Conservation (phyloP, 2,329 filamentous ascomycete genomes). For the Neurospora sp. region DNA sequence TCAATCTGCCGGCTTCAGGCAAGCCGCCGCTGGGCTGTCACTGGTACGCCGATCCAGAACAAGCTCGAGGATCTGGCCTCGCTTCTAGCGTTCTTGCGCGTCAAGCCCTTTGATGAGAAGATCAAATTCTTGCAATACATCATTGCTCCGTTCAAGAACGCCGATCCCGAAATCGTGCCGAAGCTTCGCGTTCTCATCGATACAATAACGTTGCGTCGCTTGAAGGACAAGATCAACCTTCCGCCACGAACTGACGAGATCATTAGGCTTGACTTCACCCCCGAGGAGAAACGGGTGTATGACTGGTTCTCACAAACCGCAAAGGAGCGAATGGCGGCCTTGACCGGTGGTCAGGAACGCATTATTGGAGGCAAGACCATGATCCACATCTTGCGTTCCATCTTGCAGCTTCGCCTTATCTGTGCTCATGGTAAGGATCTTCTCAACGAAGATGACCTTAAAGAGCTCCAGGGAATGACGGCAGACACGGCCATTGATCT, state of each 20-base stretch:
- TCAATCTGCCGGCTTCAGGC: slow-evolving; percentile 73
- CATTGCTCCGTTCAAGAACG: slow-evolving; percentile 75
- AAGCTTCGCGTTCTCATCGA: slow-evolving; percentile 85
- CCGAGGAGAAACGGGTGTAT: slow-evolving; percentile 68
- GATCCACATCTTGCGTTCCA: slow-evolving; percentile 85
- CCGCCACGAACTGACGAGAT: slow-evolving; percentile 65
- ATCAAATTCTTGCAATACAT: slow-evolving; percentile 71
- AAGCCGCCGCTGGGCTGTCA: slow-evolving; percentile 89
- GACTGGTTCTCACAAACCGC: slow-evolving; percentile 78
- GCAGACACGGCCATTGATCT: slow-evolving; percentile 80
- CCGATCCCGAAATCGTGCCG: slow-evolving; percentile 72
- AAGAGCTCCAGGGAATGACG: slow-evolving; percentile 71
- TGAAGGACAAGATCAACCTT: slow-evolving; percentile 85
- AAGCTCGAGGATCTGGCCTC: slow-evolving; percentile 82
- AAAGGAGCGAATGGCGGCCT: slow-evolving; percentile 66
- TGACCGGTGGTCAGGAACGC: slow-evolving; percentile 54
- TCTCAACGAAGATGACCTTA: slow-evolving; percentile 72
- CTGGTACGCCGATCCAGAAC: slow-evolving; percentile 92
- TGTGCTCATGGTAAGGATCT: slow-evolving; percentile 93
- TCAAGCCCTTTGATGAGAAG: slow-evolving; percentile 77
- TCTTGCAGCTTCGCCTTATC: slow-evolving; percentile 78
- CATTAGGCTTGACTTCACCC: slow-evolving; percentile 64
- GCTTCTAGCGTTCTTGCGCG: slow-evolving; percentile 72
- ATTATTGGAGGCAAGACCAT: slow-evolving; percentile 78
- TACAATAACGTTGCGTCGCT: slow-evolving; percentile 82